A percentile compares a stretch with the other conserved stretches of the same genome.
phyloP scores from a whole-genome alignment of 768 basidiomycete species.

The Hygrocybe coccinea region DNA sequence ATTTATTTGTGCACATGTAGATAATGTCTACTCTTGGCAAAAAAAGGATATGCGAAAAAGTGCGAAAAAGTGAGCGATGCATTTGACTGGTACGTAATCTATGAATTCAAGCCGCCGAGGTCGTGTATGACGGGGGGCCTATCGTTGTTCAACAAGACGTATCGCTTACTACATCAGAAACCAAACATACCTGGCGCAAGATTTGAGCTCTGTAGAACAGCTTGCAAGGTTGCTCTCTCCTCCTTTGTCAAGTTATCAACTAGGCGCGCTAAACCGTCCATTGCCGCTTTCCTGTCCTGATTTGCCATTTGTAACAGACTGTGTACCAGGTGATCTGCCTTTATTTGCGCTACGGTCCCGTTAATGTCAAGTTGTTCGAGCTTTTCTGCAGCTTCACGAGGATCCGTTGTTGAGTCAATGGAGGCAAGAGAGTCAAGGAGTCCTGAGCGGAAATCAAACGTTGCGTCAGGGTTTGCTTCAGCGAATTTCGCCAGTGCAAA shows the following conservation, averaged over 20 bases:
- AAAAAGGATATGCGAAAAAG: no score
- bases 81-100: no score
- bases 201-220: slow-evolving; percentile 50
- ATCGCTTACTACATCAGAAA: no score
- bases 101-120: no score
- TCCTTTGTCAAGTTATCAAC: slow-evolving; percentile 71
- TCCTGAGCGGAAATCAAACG: slow-evolving; percentile 59
- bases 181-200: neutral
- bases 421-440: slow-evolving; percentile 60
- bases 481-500: slow-evolving; percentile 57
- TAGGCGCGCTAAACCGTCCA: slow-evolving; percentile 68
- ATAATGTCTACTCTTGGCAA: no score
- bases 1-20: no score
- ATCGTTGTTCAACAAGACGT: no score
- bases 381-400: slow-evolving; percentile 55
- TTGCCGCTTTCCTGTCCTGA: slow-evolving; percentile 70
- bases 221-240: slow-evolving; percentile 58
- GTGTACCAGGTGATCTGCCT: slow-evolving; percentile 62
- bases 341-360: slow-evolving; percentile 57
- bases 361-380: slow-evolving; percentile 70
- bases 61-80: no score
- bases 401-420: slow-evolving; percentile 47
- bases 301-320: slow-evolving; percentile 63
- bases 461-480: slow-evolving; percentile 67
- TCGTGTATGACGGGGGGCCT: no score